These are phyloP conservation scores for Diatrype stigma DNA, from an alignment of 2,329 filamentous ascomycete genomes.

Conservation along the genomic window DNA sequence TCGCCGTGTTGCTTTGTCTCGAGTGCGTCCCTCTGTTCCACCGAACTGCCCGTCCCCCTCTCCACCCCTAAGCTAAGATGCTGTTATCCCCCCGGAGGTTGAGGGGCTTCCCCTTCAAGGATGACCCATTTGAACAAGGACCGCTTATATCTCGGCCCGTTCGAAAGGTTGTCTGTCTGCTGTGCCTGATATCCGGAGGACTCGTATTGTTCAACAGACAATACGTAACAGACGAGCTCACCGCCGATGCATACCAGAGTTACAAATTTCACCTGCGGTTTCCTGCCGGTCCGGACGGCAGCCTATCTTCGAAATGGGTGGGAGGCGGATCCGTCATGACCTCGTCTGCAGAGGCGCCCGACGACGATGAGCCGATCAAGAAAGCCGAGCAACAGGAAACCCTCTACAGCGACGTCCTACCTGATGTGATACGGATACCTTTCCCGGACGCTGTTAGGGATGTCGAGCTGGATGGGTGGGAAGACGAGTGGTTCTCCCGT, in stretches of 20 bases:
- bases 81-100: background rate
- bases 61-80: background rate
- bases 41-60: too few species aligned
- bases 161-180: background rate
- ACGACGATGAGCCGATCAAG: background rate
- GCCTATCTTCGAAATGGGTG: background rate
- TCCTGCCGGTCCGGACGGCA: background rate
- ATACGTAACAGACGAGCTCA: background rate
- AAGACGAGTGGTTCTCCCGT: constrained; percentile 36
- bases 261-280: background rate
- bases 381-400: background rate
- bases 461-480: constrained; percentile 18
- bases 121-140: background rate
- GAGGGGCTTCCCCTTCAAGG: background rate
- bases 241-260: background rate
- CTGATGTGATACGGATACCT: background rate
- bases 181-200: background rate
- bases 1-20: background rate
- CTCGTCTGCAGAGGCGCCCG: background rate
- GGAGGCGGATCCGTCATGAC: background rate
- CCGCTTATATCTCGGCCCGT: background rate
- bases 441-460: background rate
- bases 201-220: background rate
- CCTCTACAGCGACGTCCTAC: background rate
- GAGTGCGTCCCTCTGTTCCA: too few species aligned